Percentiles rank a stretch among this genome's conserved stretches.
These are phyloP conservation scores for Micractinium conductrix DNA, from an alignment of 139 green algal genomes.

Conservation along the genomic window DNA sequence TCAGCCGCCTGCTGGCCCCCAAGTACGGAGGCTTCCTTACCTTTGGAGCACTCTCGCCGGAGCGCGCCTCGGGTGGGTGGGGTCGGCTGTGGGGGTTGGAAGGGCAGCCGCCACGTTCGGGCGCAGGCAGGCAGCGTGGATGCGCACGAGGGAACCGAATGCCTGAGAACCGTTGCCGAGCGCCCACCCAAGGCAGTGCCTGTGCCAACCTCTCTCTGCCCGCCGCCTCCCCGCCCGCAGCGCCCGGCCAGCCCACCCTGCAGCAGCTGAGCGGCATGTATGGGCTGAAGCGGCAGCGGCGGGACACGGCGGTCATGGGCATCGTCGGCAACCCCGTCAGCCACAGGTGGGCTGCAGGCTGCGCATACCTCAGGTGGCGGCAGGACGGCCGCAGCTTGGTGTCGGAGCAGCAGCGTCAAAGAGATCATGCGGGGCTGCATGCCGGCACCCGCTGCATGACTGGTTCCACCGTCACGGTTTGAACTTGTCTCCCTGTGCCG, in stretches of 20 bases:
- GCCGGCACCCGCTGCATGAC: background rate
- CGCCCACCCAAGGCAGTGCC: too few relatives aligned
- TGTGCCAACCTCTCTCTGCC: too few relatives aligned
- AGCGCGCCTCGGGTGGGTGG: slow-evolving; percentile 52
- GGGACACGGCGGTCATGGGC: slow-evolving; percentile 78
- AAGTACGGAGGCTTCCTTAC: slow-evolving; percentile 97
- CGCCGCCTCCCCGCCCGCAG: background rate
- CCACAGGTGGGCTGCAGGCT: slow-evolving; percentile 69
- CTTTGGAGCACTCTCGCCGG: slow-evolving; percentile 88
- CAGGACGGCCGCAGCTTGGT: too few relatives aligned
- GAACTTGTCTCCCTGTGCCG: background rate
- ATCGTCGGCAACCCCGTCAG: slow-evolving; percentile 93
- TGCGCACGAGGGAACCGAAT: too few relatives aligned
- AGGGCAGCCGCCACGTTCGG: too few relatives aligned
- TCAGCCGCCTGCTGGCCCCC: slow-evolving; percentile 88
- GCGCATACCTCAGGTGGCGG: too few relatives aligned
- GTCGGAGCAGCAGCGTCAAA: too few relatives aligned
- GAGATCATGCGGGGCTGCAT: too few relatives aligned
- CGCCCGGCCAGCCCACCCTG: slow-evolving; percentile 58
- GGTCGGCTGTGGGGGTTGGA: too few relatives aligned
- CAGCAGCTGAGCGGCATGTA: slow-evolving; percentile 68
- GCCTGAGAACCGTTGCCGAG: too few relatives aligned
- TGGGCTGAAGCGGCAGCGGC: slow-evolving; percentile 61
- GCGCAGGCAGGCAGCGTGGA: too few relatives aligned
- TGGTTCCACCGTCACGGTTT: background rate